These are phyloP conservation scores for Phytophthora pluvialis DNA, from an alignment of 352 stramenopile species.

Conservation along the genomic window DNA sequence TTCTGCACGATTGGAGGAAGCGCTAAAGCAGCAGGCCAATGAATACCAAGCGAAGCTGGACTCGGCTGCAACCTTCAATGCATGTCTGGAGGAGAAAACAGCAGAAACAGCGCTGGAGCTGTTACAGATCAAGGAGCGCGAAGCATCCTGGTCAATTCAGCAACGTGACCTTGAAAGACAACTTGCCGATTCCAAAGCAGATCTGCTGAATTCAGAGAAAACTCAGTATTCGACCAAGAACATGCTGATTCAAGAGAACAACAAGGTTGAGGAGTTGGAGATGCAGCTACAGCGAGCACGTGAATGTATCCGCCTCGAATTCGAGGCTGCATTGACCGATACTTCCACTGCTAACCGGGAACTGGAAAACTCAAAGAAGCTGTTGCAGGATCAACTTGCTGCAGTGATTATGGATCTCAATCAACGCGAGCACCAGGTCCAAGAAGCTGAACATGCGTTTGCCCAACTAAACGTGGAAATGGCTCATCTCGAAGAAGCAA, in stretches of 20 bases:
- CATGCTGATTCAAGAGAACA: conserved; percentile 41
- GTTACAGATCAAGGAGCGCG: conserved; percentile 63
- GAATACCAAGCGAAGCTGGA: conserved; percentile 60
- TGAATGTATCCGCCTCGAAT: conserved; percentile 38
- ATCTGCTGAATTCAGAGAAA: conserved; percentile 38
- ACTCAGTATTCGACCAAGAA: conserved; percentile 24
- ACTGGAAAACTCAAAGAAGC: conserved; percentile 25
- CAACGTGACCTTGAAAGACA: conserved; percentile 45
- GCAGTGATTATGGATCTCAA: conserved; percentile 21
- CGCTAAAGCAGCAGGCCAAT: conserved; percentile 49
- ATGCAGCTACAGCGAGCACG: conserved; percentile 33
- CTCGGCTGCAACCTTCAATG: conserved; percentile 32
- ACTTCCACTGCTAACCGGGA: conserved; percentile 33
- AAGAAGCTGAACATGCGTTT: conserved; percentile 27
- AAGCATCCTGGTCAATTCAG: conserved; percentile 63
- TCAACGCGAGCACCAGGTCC: conserved; percentile 24
- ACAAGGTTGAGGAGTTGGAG: conserved; percentile 28
- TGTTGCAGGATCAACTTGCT: conserved; percentile 31
- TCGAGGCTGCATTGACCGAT: conserved; percentile 46
- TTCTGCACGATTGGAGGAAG: conserved; percentile 43
- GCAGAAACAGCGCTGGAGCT: conserved; percentile 54
- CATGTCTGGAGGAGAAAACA: conserved; percentile 55
- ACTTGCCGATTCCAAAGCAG: conserved; percentile 34
- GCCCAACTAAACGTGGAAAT: conserved; percentile 29
- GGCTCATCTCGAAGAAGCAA: conserved; percentile 28